Conservation (phyloP, 306 rosid genomes). For the Argentina anserina region DNA sequence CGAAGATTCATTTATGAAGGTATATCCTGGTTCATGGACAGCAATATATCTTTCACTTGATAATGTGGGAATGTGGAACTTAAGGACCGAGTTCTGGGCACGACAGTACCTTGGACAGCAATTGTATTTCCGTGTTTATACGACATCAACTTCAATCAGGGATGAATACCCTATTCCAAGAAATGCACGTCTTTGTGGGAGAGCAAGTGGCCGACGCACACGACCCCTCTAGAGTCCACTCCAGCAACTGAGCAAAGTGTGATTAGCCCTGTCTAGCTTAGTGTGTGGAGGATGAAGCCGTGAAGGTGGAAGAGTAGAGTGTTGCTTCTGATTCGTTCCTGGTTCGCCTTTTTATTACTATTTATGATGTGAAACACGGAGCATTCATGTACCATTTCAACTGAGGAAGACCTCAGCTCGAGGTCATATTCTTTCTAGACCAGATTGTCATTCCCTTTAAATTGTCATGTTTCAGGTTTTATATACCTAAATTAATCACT, state of each 20-base stretch:
- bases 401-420: conserved; percentile 69
- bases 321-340: conserved; percentile 28
- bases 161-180: conserved; percentile 90
- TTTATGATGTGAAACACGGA: conserved; percentile 16
- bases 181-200: conserved; percentile 89
- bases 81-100: conserved; percentile 94
- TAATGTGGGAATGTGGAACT: conserved; percentile 98
- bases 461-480: conserved; percentile 25
- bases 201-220: conserved; percentile 75
- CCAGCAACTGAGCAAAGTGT: conserved; percentile 6
- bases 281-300: conserved; percentile 10
- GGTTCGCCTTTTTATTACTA: conserved; percentile 26
- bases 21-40: conserved; percentile 93
- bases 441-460: conserved; percentile 27
- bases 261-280: conserved; percentile 35
- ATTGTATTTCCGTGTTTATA: conserved; percentile 80
- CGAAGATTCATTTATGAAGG: conserved; percentile 36
- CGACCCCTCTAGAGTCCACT: conserved; percentile 58
- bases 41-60: conserved; percentile 82
- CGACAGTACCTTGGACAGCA: conserved; percentile 91
- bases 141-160: conserved; percentile 64
- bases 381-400: conserved; percentile 23
- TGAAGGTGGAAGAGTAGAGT: not conserved
- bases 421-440: conserved; percentile 75
- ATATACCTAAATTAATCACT: conserved; percentile 1